Evolutionary conservation across 345 rosid species (phyloP), one percentile per base, ranked within the genome.

Genomic region (Melastoma malabathricum): DNA sequence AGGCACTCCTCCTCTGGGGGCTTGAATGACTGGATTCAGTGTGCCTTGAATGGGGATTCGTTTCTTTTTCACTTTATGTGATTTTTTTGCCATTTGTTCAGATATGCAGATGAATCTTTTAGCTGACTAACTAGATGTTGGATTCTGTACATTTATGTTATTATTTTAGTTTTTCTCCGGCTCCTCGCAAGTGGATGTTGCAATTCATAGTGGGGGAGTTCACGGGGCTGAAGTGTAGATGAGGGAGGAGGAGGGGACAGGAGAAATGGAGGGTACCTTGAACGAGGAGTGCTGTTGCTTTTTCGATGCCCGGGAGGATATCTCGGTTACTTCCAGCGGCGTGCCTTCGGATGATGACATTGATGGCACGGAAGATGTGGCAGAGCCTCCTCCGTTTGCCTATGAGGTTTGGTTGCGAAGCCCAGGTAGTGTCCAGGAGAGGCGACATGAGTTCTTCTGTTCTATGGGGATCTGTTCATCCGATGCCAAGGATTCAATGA

Each of bases 41-140:
- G 80, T 63, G 68, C 69, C 52, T 73, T 34, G 71, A 78, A 70
- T 82, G 65, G 94, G 92, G 89, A 90, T 86, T 90, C 72, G 71
- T 84, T 83, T 72, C 76, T 75, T 89, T 76, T 90, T 70, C 74
- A 68, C 68, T 72, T 75, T 73, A 6, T 34, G 2, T 34, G 41
- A 34, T 34, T 34, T 34, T 34, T 34, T 12, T 7, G 9, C 10
- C 41, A 34, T 34, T 34, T 34, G 41, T 34, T 34, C 41, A 34
- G 12, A 34, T 34, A 12, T 8, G 12, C 12, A 7, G 41, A 34
- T 34, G 41, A 8, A 34, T 34, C 41, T 34, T 22, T 34, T 34
- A 34, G 41, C 41, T 34, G 41, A 34, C 41, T 34, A 34, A 34
- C 41, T 34, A 34, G 10, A 12, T 34, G 41, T 34, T 34, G 41